A percentile compares a stretch with the other conserved stretches of the same genome.
phyloP scores from a whole-genome alignment of 2,329 filamentous ascomycete species.

The Fusarium tjaetaba region DNA sequence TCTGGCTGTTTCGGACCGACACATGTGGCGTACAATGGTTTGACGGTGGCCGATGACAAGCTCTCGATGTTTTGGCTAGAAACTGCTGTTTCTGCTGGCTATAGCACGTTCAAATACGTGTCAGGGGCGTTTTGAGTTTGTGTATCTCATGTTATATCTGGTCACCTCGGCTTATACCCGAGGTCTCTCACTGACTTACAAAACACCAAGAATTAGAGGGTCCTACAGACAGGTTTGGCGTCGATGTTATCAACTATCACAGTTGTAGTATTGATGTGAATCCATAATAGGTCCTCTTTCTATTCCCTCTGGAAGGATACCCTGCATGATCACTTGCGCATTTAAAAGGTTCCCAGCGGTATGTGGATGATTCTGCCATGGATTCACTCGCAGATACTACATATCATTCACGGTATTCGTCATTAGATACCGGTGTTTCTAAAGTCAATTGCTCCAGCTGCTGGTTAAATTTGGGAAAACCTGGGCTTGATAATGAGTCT shows the following conservation, averaged over 20 bases:
- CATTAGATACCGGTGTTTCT: not conserved
- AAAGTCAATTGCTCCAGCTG: not conserved
- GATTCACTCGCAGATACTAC: not conserved
- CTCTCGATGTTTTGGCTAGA: not conserved
- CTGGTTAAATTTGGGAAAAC: not conserved
- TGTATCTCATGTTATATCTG: not conserved
- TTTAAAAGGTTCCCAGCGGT: not conserved
- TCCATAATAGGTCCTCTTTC: too few relatives aligned
- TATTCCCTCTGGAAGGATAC: not conserved
- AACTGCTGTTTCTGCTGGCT: not conserved
- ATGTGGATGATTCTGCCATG: not conserved
- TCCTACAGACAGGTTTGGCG: too few relatives aligned
- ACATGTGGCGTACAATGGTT: not conserved
- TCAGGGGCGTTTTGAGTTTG: not conserved
- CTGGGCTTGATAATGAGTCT: not conserved
- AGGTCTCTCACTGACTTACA: not conserved
- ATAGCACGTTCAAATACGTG: not conserved
- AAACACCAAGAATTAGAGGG: not conserved
- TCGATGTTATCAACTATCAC: not conserved
- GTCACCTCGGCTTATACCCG: not conserved
- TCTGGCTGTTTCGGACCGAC: slow-evolving; percentile 19
- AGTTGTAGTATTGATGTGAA: too few relatives aligned
- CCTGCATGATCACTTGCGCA: not conserved
- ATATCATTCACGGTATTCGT: not conserved
- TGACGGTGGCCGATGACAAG: not conserved